A percentile compares a stretch with the other conserved stretches of the same genome.
These are phyloP conservation scores for Rhododendron ovatum DNA, from an alignment of 148 eudicot genomes.

Conservation along the genomic window DNA sequence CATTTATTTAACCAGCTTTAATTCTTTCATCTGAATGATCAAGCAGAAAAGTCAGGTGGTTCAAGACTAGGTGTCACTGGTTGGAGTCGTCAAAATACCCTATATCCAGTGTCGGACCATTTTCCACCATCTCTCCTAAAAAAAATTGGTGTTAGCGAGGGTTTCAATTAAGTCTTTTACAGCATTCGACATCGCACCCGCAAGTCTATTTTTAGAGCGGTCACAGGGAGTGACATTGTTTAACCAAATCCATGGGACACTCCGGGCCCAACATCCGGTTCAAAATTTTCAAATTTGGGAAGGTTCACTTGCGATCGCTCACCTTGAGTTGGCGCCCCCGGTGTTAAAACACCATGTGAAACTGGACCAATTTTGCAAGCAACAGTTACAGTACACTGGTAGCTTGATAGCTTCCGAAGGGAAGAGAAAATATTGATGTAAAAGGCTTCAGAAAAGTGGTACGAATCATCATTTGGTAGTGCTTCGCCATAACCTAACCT, in stretches of 20 bases:
- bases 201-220: no score
- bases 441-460: background rate
- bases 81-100: background rate
- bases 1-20: background rate
- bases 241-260: no score
- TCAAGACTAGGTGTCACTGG: background rate
- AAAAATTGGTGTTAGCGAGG: no score
- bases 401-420: background rate
- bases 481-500: no score
- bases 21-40: background rate
- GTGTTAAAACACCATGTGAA: background rate
- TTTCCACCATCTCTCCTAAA: no score
- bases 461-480: background rate
- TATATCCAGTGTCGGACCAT: background rate
- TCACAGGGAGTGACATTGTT: no score
- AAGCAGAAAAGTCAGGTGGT: background rate
- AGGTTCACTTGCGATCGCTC: background rate
- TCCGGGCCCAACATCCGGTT: background rate
- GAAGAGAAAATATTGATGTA: background rate
- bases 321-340: background rate
- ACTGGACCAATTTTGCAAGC: background rate
- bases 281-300: background rate
- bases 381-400: background rate
- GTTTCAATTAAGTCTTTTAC: no score
- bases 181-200: no score